phyloP scores from a whole-genome alignment of 441 rosid species.

The California macrophylla region DNA sequence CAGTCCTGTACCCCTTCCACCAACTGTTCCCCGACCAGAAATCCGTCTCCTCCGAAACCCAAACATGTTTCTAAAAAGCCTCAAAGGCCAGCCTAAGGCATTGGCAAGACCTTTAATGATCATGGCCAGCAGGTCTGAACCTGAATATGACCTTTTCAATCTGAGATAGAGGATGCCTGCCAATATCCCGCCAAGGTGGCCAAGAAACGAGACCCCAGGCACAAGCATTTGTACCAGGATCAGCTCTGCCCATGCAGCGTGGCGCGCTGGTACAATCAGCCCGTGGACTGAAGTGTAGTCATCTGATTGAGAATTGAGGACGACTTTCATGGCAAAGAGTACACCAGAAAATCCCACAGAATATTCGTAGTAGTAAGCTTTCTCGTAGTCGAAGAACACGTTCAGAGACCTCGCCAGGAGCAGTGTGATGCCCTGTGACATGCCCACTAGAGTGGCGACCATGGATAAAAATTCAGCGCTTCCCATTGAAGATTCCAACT shows the following conservation, averaged over 20 bases:
- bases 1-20: conserved; percentile 33
- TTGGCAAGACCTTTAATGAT: conserved; percentile 34
- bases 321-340: conserved; percentile 84
- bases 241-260: conserved; percentile 92
- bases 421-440: conserved; percentile 80
- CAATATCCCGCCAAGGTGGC: conserved; percentile 87
- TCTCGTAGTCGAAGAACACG: conserved; percentile 44
- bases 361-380: conserved; percentile 53
- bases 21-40: conserved; percentile 60
- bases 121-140: conserved; percentile 41
- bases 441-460: conserved; percentile 48
- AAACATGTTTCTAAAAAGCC: conserved; percentile 32
- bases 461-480: conserved; percentile 70
- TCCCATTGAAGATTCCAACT: conserved; percentile 77
- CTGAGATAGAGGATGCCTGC: conserved; percentile 70
- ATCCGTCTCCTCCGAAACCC: conserved; percentile 32
- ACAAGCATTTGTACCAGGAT: conserved; percentile 74
- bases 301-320: conserved; percentile 61
- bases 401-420: conserved; percentile 61
- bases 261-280: conserved; percentile 50
- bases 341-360: conserved; percentile 82
- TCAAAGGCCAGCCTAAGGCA: conserved; percentile 47
- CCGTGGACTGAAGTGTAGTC: conserved; percentile 52
- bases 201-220: conserved; percentile 76
- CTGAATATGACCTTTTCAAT: conserved; percentile 42